Conservation (phyloP, 257 asterid species). For the Solanum bulbocastanum region DNA sequence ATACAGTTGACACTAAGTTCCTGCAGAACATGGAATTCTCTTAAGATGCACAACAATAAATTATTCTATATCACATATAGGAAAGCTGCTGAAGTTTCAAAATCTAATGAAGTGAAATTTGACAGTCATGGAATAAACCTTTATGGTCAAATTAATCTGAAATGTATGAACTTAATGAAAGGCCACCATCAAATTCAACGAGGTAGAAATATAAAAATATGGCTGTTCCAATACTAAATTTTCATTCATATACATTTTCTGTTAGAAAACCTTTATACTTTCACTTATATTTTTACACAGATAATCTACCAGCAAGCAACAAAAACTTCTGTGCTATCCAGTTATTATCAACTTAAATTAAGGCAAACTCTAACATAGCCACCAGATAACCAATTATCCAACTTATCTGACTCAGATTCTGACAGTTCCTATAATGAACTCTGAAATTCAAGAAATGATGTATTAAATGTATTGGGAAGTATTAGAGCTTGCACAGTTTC, state of each 20-base stretch:
- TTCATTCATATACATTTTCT: background rate
- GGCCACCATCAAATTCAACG: background rate
- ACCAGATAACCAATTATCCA: background rate
- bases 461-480: background rate
- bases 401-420: background rate
- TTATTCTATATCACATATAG: background rate
- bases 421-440: background rate
- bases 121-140: background rate
- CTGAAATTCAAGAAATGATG: background rate
- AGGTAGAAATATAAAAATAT: background rate
- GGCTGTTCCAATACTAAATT: background rate
- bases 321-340: background rate
- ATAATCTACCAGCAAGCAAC: background rate
- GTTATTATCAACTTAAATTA: background rate
- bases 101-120: background rate
- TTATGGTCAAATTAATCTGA: background rate
- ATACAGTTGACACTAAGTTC: conserved; percentile 95
- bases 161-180: background rate
- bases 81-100: background rate
- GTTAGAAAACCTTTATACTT: background rate
- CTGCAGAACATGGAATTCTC: conserved; percentile 28
- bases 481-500: background rate
- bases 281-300: background rate
- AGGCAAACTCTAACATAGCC: background rate
- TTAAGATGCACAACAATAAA: background rate